Percentiles rank a stretch among this genome's conserved stretches.
phyloP scores from a whole-genome alignment of 163 green algal genomes.

The Scenedesmus sp. region DNA sequence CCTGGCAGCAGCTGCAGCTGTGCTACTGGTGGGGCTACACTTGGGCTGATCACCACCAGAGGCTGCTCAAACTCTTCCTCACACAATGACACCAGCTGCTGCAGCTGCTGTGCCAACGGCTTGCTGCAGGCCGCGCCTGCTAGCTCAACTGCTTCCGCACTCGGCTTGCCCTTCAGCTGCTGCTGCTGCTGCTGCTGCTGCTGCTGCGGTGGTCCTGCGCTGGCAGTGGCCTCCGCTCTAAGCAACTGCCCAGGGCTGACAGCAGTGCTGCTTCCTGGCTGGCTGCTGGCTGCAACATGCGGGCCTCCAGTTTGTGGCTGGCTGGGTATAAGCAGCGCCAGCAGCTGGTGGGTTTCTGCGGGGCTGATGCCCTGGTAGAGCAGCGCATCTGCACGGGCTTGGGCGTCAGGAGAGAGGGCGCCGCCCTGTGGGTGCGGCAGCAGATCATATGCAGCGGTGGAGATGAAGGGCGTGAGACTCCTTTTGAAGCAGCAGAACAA shows the following conservation, averaged over 20 bases:
- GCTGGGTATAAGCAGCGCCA: conserved; percentile 25
- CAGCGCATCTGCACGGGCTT: neutral
- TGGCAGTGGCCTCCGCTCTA: neutral
- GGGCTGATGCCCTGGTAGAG: conserved; percentile 7
- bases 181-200: neutral
- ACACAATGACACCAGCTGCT: neutral
- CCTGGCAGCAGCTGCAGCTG: conserved; percentile 47
- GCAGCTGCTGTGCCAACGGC: conserved; percentile 27
- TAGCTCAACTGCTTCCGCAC: neutral
- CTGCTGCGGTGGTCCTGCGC: neutral
- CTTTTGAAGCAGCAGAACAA: too few species aligned
- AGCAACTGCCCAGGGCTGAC: neutral
- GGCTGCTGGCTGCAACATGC: neutral
- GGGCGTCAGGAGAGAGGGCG: neutral
- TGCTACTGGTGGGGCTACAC: neutral
- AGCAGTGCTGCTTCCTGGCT: neutral
- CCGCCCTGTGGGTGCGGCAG: neutral
- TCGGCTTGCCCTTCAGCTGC: neutral
- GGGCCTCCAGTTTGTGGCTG: neutral
- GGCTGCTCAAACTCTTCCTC: conserved; percentile 37
- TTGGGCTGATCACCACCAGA: conserved; percentile 1
- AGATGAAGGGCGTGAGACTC: too few species aligned
- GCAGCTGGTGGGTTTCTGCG: conserved; percentile 31
- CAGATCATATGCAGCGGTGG: neutral
- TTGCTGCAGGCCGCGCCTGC: conserved; percentile 17